Conservation (phyloP, 129 eudicot genomes). For the Solidago caesia region DNA sequence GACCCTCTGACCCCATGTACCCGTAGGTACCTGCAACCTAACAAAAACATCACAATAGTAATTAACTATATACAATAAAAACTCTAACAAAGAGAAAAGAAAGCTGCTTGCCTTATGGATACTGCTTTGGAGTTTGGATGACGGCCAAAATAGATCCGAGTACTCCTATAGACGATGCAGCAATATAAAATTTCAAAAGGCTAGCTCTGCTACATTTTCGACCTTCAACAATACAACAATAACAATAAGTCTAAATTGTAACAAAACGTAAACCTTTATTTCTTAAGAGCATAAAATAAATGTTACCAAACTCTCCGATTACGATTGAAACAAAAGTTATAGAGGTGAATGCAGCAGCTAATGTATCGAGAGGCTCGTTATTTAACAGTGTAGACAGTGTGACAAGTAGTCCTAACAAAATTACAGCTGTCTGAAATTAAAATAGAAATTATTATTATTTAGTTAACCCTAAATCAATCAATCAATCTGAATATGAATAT, state of each 20-base stretch:
- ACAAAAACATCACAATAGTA: not conserved
- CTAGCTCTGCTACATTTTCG: constrained; percentile 59
- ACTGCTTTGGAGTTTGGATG: constrained; percentile 38
- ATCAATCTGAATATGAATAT: not conserved
- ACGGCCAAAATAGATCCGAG: constrained; percentile 39
- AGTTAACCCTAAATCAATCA: not conserved
- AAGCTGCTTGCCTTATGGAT: constrained; percentile 39
- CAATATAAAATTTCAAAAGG: constrained; percentile 52
- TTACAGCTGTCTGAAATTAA: constrained; percentile 50
- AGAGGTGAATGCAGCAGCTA: constrained; percentile 44
- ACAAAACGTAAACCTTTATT: not conserved
- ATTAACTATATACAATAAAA: not conserved
- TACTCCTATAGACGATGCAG: constrained; percentile 47
- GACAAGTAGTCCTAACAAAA: constrained; percentile 40
- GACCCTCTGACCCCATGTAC: too few relatives aligned
- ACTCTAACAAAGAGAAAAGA: not conserved
- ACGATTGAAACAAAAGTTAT: constrained; percentile 53
- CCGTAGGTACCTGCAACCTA: too few relatives aligned
- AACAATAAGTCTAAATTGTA: not conserved
- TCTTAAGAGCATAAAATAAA: not conserved
- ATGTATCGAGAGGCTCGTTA: constrained; percentile 33
- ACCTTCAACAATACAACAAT: constrained; percentile 44
- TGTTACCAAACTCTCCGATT: constrained; percentile 67
- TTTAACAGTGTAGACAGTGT: constrained; percentile 32
- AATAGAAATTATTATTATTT: not conserved